A percentile compares a stretch with the other conserved stretches of the same genome.
Evolutionary conservation across 129 eudicot genomes (phyloP).

Genomic region (Helianthus annuus): DNA sequence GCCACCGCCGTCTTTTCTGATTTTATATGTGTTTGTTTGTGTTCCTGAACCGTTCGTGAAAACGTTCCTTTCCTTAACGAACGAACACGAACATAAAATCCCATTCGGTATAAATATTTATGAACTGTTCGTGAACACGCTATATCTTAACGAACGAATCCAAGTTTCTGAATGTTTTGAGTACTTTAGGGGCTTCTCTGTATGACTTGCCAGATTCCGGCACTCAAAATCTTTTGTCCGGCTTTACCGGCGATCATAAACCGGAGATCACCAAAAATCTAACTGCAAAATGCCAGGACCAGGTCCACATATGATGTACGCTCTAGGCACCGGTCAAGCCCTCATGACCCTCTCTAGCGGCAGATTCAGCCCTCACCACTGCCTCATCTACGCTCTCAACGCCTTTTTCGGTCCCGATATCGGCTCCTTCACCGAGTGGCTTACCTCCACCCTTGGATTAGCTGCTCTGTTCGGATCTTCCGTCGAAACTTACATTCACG

Average conservation of each 20-base stretch:
- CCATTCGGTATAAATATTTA: too few species aligned
- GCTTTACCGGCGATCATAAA: background rate
- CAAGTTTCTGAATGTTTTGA: too few species aligned
- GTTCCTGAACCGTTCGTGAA: too few species aligned
- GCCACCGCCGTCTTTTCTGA: too few species aligned
- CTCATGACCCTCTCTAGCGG: conserved; percentile 68
- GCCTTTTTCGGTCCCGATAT: conserved; percentile 98
- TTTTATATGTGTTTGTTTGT: too few species aligned
- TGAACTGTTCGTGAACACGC: too few species aligned
- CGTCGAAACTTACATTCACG: conserved; percentile 67
- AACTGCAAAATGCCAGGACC: conserved; percentile 80
- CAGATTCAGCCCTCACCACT: conserved; percentile 92
- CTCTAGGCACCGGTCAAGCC: conserved; percentile 67
- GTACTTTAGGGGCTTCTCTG: too few species aligned
- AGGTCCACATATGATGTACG: conserved; percentile 96
- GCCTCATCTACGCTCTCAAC: conserved; percentile 75
- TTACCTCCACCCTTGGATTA: conserved; percentile 66
- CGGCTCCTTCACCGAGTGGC: conserved; percentile 93
- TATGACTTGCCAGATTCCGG: too few species aligned
- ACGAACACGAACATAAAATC: too few species aligned
- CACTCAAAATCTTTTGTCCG: background rate
- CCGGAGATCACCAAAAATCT: background rate
- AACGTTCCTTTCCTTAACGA: too few species aligned
- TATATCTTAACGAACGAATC: too few species aligned
- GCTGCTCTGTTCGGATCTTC: conserved; percentile 53